A percentile compares a stretch with the other conserved stretches of the same genome.
These are phyloP conservation scores for Eucalyptus sp. DNA, from an alignment of 345 rosid species.

Conservation along the genomic window DNA sequence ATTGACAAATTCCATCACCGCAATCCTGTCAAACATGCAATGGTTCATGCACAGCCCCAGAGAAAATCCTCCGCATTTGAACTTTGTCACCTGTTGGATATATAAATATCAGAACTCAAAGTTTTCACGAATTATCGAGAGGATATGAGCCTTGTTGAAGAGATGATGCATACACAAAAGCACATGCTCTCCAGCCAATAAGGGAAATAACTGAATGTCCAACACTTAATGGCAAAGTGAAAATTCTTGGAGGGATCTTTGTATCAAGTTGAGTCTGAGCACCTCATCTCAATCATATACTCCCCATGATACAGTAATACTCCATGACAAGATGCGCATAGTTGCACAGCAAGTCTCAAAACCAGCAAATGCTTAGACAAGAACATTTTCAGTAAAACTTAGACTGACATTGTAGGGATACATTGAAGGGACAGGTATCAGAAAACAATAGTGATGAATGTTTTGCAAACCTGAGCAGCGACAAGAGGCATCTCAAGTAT, in stretches of 20 bases:
- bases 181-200: background rate
- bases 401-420: background rate
- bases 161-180: background rate
- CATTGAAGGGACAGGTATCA: background rate
- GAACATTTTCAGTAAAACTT: background rate
- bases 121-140: background rate
- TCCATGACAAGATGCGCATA: background rate
- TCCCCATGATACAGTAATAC: background rate
- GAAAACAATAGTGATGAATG: background rate
- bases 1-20: constrained; percentile 69
- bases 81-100: constrained; percentile 52
- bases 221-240: background rate
- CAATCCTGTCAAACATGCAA: constrained; percentile 76
- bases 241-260: background rate
- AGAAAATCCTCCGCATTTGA: constrained; percentile 61
- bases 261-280: background rate
- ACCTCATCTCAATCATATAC: background rate
- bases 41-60: constrained; percentile 70
- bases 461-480: constrained; percentile 49
- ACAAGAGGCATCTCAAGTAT: constrained; percentile 84
- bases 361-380: background rate
- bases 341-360: background rate
- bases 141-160: background rate
- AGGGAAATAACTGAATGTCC: background rate
- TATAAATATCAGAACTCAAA: background rate